These are phyloP conservation scores for Talaromyces sp. DNA, from an alignment of 2,329 filamentous ascomycete genomes.

Conservation along the genomic window DNA sequence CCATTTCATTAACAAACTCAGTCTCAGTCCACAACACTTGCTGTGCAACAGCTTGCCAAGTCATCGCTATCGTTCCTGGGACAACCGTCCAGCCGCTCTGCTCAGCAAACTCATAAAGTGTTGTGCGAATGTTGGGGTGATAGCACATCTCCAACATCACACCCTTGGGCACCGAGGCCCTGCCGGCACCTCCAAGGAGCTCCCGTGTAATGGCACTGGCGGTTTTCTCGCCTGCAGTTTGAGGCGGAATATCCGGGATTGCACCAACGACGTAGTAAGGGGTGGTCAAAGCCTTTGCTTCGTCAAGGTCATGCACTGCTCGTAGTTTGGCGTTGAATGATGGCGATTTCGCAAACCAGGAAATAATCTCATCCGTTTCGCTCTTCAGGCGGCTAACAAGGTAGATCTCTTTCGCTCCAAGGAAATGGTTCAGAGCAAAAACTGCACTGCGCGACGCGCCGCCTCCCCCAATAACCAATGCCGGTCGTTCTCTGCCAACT, in stretches of 20 bases:
- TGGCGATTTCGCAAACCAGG: constrained; percentile 7
- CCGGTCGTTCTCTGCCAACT: constrained; percentile 6
- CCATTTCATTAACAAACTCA: constrained; percentile 3
- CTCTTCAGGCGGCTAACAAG: constrained; percentile 17
- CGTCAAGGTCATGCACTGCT: constrained; percentile 10
- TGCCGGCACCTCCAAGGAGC: background rate
- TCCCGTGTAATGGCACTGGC: constrained; percentile 3
- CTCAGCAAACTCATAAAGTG: constrained; percentile 13
- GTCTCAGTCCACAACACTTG: constrained; percentile 18
- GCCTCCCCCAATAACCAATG: constrained; percentile 17
- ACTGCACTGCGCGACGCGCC: constrained; percentile 19
- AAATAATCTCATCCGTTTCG: constrained; percentile 17
- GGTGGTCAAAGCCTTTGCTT: constrained; percentile 4
- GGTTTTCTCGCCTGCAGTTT: constrained; percentile 13
- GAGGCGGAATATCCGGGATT: constrained; percentile 16
- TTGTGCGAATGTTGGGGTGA: constrained; percentile 15
- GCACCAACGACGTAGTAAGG: constrained; percentile 18
- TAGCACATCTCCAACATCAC: constrained; percentile 24
- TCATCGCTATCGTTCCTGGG: constrained; percentile 17
- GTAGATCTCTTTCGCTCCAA: constrained; percentile 16
- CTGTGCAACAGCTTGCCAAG: constrained; percentile 18
- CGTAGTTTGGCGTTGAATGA: constrained; percentile 11
- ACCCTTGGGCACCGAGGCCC: constrained; percentile 7
- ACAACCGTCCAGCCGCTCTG: constrained; percentile 16
- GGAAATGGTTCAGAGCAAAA: constrained; percentile 19